These are phyloP conservation scores for Nicotiana otophora DNA, from an alignment of 257 asterid genomes.

Conservation along the genomic window DNA sequence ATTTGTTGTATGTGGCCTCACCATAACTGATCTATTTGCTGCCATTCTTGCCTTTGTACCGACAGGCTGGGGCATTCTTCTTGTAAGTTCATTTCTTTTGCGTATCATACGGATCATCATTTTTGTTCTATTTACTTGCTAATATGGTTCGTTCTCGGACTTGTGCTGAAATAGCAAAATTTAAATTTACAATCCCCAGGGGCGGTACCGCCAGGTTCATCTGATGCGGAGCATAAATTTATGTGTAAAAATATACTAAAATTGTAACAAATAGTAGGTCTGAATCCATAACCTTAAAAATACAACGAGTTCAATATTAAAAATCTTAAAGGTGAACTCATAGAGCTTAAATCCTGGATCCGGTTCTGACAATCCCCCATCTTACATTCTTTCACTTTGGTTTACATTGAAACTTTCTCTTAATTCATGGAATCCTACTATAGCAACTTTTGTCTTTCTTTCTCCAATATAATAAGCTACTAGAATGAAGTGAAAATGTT, in stretches of 20 bases:
- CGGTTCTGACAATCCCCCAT: background rate
- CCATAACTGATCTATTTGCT: conserved; percentile 72
- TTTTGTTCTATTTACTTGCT: background rate
- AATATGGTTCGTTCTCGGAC: background rate
- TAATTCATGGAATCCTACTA: no score
- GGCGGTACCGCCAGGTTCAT: no score
- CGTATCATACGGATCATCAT: background rate
- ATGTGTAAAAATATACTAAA: no score
- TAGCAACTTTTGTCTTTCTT: background rate
- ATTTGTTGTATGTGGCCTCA: conserved; percentile 71
- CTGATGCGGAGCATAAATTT: no score
- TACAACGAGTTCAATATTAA: no score
- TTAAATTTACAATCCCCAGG: background rate
- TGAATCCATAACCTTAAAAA: no score
- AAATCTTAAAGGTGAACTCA: no score
- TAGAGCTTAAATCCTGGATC: no score
- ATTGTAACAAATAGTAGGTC: no score
- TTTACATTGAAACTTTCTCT: background rate
- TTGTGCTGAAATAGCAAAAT: background rate
- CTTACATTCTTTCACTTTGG: background rate
- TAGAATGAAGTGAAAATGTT: background rate
- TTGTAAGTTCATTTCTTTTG: conserved; percentile 36
- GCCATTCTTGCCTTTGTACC: conserved; percentile 92
- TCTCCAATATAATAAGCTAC: background rate
- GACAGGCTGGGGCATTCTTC: conserved; percentile 95